Conservation (phyloP, 257 asterid genomes). For the Thymus mandschuricus region DNA sequence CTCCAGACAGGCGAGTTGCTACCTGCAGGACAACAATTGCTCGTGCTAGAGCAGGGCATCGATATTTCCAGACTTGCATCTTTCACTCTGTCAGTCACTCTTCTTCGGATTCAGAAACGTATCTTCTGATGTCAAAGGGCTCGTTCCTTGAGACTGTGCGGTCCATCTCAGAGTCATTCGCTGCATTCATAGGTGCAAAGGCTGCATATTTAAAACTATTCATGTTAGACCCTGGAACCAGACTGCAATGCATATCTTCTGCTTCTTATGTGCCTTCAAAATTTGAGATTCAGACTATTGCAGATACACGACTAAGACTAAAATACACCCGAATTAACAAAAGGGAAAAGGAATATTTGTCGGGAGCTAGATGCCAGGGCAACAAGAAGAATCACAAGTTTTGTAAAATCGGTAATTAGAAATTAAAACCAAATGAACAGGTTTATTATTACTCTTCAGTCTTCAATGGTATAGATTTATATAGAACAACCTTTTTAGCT, state of each 20-base stretch:
- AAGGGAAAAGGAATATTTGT: background rate
- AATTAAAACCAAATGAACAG: conserved; percentile 12
- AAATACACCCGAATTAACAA: background rate
- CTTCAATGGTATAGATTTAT: background rate
- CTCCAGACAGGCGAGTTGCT: conserved; percentile 3
- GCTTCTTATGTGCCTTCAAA: conserved; percentile 10
- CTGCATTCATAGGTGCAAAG: conserved; percentile 83
- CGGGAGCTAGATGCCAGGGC: conserved; percentile 12
- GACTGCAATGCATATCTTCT: background rate
- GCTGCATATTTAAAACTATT: conserved; percentile 52
- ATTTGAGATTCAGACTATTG: background rate
- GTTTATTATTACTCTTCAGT: background rate
- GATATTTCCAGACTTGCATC: conserved; percentile 4
- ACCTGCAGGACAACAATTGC: background rate
- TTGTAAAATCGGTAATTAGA: conserved; percentile 15
- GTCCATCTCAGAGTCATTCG: conserved; percentile 40
- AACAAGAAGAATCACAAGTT: conserved; percentile 10
- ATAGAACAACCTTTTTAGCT: background rate
- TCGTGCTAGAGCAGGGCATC: conserved; percentile 6
- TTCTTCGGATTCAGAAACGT: conserved; percentile 68
- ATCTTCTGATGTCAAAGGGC: conserved; percentile 76
- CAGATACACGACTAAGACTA: background rate
- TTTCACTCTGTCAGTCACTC: conserved; percentile 53
- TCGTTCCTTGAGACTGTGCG: conserved; percentile 49
- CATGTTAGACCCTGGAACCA: conserved; percentile 18